Conservation (phyloP, 345 rosid species). For the Arabidopsis suecica region DNA sequence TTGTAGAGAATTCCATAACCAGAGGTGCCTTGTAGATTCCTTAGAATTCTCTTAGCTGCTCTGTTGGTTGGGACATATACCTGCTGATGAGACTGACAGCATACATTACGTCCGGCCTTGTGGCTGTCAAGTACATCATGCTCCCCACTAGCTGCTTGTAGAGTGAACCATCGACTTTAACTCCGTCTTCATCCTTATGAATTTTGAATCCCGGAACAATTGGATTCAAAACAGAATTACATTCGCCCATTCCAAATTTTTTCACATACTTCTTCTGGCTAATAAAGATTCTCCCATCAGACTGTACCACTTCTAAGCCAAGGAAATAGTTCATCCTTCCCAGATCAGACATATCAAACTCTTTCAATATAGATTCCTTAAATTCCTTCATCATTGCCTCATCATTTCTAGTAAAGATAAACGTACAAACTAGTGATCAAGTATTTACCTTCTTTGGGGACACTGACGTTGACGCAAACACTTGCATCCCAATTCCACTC, state of each 20-base stretch:
- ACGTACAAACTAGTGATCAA: slow-evolving; percentile 1
- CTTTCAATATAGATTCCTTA: not conserved
- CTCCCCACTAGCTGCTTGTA: slow-evolving; percentile 20
- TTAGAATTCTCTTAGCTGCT: not conserved
- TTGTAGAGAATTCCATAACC: not conserved
- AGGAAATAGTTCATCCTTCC: not conserved
- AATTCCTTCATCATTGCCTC: slow-evolving; percentile 18
- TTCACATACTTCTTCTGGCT: slow-evolving; percentile 10
- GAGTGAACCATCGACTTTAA: not conserved
- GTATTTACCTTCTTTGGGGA: not conserved
- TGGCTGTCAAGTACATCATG: not conserved
- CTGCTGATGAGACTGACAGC: not conserved
- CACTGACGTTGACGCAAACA: too few relatives aligned
- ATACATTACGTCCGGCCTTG: not conserved
- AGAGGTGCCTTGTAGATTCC: not conserved
- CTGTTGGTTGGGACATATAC: not conserved
- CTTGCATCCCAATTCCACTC: not conserved
- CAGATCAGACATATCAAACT: not conserved
- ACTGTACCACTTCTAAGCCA: not conserved
- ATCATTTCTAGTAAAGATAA: slow-evolving; percentile 4
- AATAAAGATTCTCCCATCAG: not conserved
- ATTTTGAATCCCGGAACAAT: slow-evolving; percentile 4
- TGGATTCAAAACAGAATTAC: slow-evolving; percentile 4
- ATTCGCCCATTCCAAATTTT: not conserved
- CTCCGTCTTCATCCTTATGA: not conserved